Conservation (phyloP, 192 early-diverging fungal species). For the Backusella liffmaniae region DNA sequence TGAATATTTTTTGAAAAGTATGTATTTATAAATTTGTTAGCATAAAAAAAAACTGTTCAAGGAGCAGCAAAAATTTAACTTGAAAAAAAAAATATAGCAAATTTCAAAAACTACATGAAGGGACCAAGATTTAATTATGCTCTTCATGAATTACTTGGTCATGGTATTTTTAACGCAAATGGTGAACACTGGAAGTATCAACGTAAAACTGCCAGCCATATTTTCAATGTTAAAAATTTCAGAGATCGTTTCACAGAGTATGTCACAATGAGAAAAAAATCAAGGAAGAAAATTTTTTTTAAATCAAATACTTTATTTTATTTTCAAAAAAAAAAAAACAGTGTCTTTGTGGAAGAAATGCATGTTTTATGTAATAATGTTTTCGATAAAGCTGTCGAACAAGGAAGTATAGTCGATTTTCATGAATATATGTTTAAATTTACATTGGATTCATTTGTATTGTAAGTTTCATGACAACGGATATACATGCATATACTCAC, state of each 20-base stretch:
- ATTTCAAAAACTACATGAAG: constrained; percentile 40
- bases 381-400: constrained; percentile 21
- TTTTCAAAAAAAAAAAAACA: background rate
- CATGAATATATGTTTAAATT: constrained; percentile 47
- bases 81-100: constrained; percentile 10
- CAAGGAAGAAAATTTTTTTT: background rate
- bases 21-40: background rate
- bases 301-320: background rate
- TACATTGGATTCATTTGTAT: constrained; percentile 41
- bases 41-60: background rate
- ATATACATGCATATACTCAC: background rate
- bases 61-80: background rate
- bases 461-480: constrained; percentile 15
- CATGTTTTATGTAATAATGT: constrained; percentile 7
- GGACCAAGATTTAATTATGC: constrained; percentile 42
- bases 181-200: constrained; percentile 59
- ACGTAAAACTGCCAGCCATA: constrained; percentile 45
- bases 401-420: constrained; percentile 39
- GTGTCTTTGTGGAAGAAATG: constrained; percentile 31
- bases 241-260: constrained; percentile 35
- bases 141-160: constrained; percentile 51
- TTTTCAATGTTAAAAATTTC: constrained; percentile 36
- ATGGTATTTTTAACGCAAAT: constrained; percentile 71
- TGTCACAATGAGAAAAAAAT: background rate
- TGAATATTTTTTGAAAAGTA: constrained; percentile 41